Evolutionary conservation across 345 rosid species (phyloP).

Genomic region (Populus simonii): DNA sequence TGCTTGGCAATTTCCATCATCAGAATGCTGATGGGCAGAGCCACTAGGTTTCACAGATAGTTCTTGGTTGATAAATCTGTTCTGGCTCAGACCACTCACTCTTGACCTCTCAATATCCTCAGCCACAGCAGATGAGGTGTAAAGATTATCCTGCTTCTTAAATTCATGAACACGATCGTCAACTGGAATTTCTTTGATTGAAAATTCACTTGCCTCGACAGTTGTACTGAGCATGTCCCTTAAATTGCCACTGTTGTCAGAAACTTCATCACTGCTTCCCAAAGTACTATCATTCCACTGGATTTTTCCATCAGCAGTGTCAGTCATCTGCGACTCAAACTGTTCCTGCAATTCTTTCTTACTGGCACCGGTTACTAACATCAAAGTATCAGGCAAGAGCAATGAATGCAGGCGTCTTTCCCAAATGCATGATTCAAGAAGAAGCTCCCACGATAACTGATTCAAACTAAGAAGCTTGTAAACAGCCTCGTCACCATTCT

Average conservation of each 20-base stretch:
- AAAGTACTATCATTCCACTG: slow-evolving; percentile 12
- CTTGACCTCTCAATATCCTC: slow-evolving; percentile 31
- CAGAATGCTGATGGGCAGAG: slow-evolving; percentile 13
- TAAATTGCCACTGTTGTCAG: slow-evolving; percentile 23
- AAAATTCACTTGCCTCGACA: slow-evolving; percentile 27
- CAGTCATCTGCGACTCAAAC: slow-evolving; percentile 22
- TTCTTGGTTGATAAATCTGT: slow-evolving; percentile 10
- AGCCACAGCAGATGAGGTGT: slow-evolving; percentile 15
- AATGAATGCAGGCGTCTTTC: slow-evolving; percentile 67
- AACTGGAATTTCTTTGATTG: slow-evolving; percentile 41
- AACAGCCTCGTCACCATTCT: slow-evolving; percentile 41
- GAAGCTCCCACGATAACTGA: slow-evolving; percentile 69
- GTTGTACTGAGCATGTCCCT: slow-evolving; percentile 8
- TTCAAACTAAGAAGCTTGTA: slow-evolving; percentile 60
- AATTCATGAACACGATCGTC: slow-evolving; percentile 30
- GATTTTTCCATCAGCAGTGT: slow-evolving; percentile 15
- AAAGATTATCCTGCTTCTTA: slow-evolving; percentile 19
- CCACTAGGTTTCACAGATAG: not conserved
- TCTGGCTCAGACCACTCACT: slow-evolving; percentile 13
- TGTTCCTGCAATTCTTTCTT: slow-evolving; percentile 31
- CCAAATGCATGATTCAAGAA: slow-evolving; percentile 77
- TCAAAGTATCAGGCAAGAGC: slow-evolving; percentile 44
- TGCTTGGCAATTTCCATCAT: slow-evolving; percentile 18
- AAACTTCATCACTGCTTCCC: slow-evolving; percentile 24
- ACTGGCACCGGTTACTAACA: slow-evolving; percentile 29